Evolutionary conservation across 257 asterid genomes (phyloP).

Genomic region (Plantago major): DNA sequence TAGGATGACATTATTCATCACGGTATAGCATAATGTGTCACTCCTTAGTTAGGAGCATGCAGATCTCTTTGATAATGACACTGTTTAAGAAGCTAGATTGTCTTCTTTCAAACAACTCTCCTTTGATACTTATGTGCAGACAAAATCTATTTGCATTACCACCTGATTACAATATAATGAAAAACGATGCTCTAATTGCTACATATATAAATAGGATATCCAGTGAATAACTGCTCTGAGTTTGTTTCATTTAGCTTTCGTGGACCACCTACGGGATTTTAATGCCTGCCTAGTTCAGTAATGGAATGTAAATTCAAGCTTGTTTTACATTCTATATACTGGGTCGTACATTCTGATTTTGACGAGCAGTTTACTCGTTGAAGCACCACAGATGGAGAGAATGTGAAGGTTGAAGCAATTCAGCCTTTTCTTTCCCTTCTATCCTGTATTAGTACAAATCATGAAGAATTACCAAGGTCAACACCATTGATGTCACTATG

Average conservation of each 20-base stretch:
- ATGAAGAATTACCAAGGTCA: neutral
- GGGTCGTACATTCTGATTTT: too few relatives aligned
- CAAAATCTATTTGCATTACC: neutral
- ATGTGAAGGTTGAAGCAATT: neutral
- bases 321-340: too few relatives aligned
- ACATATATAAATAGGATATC: neutral
- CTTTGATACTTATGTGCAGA: neutral
- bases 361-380: neutral
- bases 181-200: neutral
- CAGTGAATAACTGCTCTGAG: neutral
- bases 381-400: conserved; percentile 4
- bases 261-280: neutral
- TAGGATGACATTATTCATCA: too few relatives aligned
- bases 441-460: neutral
- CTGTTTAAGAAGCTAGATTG: too few relatives aligned
- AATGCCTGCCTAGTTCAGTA: neutral
- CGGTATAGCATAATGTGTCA: too few relatives aligned
- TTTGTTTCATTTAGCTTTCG: neutral
- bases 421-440: neutral
- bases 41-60: too few relatives aligned
- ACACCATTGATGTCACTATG: conserved; percentile 1
- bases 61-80: too few relatives aligned
- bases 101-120: too few relatives aligned
- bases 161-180: too few relatives aligned
- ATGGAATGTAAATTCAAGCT: too few relatives aligned